Conservation (phyloP, 495 filamentous ascomycete species). For the Xylaria flabelliformis region DNA sequence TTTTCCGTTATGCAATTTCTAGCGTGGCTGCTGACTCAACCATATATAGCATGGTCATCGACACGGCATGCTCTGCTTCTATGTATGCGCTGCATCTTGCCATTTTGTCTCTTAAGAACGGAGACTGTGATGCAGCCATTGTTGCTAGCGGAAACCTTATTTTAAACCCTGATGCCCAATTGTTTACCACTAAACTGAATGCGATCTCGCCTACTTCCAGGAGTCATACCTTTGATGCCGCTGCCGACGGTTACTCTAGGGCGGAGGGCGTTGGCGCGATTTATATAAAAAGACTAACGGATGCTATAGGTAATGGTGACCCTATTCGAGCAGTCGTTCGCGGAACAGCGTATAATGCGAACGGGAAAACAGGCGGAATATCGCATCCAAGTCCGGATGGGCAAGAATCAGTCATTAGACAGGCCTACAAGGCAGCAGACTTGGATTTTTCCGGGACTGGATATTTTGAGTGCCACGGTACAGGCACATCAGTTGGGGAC, state of each 20-base stretch:
- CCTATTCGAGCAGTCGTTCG: slow-evolving; percentile 65
- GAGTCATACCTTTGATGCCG: slow-evolving; percentile 59
- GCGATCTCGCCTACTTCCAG: slow-evolving; percentile 41
- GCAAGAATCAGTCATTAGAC: slow-evolving; percentile 57
- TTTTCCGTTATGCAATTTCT: too few species aligned
- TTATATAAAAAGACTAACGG: slow-evolving; percentile 56
- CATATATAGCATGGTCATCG: slow-evolving; percentile 65
- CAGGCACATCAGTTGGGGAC: slow-evolving; percentile 64
- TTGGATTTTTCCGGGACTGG: slow-evolving; percentile 41
- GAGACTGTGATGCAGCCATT: slow-evolving; percentile 44
- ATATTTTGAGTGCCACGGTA: slow-evolving; percentile 20
- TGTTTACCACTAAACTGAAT: slow-evolving; percentile 26
- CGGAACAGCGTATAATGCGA: slow-evolving; percentile 56
- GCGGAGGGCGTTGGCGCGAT: slow-evolving; percentile 63
- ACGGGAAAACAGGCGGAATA: slow-evolving; percentile 58
- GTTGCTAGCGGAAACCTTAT: slow-evolving; percentile 55
- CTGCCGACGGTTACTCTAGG: slow-evolving; percentile 63
- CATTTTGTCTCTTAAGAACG: slow-evolving; percentile 68
- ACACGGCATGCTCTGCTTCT: slow-evolving; percentile 86
- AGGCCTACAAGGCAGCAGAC: slow-evolving; percentile 51
- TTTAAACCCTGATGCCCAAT: slow-evolving; percentile 45
- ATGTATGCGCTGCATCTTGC: slow-evolving; percentile 60
- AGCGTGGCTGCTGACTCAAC: not conserved
- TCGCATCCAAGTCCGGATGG: slow-evolving; percentile 54
- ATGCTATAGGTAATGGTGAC: slow-evolving; percentile 49